phyloP scores from a whole-genome alignment of 2,329 filamentous ascomycete genomes.

The Fusarium solani-melongenae region DNA sequence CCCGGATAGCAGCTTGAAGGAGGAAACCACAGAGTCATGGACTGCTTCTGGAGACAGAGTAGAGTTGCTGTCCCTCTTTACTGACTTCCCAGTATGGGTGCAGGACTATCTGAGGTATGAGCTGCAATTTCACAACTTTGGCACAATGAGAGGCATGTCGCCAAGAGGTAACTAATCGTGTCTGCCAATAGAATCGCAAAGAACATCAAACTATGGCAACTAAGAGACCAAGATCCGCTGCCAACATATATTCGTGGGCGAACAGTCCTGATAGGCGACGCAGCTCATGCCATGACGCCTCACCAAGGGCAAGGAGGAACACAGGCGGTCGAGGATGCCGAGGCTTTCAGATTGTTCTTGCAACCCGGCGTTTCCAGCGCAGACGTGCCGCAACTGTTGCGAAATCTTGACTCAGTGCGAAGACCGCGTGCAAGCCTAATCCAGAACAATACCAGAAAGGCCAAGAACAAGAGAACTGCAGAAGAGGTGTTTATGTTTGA shows the following conservation, averaged over 20 bases:
- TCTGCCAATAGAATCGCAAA: background rate
- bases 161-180: background rate
- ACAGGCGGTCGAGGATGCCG: background rate
- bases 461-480: background rate
- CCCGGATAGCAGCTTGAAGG: background rate
- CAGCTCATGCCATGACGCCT: background rate
- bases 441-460: background rate
- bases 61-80: background rate
- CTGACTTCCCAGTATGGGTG: background rate
- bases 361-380: background rate
- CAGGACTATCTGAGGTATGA: background rate
- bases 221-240: background rate
- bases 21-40: background rate
- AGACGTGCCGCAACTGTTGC: background rate
- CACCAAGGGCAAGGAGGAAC: background rate
- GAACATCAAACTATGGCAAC: background rate
- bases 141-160: background rate
- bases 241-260: background rate
- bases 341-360: background rate
- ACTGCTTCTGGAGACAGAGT: background rate
- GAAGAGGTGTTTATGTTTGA: background rate
- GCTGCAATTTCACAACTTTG: background rate
- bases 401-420: background rate
- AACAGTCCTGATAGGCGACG: background rate
- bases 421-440: background rate